Conservation (phyloP, 148 eudicot genomes). For the Amaranthus cruentus region DNA sequence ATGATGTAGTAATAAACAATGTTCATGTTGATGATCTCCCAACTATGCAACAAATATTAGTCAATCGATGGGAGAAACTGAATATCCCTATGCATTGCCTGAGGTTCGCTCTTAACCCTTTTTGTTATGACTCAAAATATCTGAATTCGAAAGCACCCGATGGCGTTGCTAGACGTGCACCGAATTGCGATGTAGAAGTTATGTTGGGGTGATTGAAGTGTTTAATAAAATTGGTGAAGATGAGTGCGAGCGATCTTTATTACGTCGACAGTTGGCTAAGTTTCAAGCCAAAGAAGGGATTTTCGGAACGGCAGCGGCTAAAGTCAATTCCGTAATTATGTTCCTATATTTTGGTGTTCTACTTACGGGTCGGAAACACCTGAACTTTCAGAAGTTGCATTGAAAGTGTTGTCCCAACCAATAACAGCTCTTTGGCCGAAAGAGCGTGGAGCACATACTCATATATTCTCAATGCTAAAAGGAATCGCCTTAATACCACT, state of each 20-base stretch:
- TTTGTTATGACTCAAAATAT: not conserved
- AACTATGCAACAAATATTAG: constrained; percentile 10
- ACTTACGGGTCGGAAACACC: not conserved
- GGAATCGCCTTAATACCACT: too few species aligned
- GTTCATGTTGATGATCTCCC: not conserved
- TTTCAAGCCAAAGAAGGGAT: not conserved
- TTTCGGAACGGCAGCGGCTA: not conserved
- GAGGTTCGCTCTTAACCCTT: not conserved
- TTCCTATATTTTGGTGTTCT: constrained; percentile 1
- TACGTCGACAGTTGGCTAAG: not conserved
- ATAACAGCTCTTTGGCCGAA: too few species aligned
- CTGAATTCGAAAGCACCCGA: not conserved
- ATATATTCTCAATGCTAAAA: too few species aligned
- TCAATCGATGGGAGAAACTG: constrained; percentile 16
- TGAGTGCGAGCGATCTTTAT: not conserved
- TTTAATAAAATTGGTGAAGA: not conserved
- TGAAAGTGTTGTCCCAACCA: not conserved
- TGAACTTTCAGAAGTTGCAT: not conserved
- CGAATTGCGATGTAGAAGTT: not conserved
- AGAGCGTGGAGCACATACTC: too few species aligned
- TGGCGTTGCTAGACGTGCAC: not conserved
- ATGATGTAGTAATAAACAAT: constrained; percentile 9
- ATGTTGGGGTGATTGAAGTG: not conserved
- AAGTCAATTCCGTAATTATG: not conserved
- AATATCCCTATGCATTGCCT: constrained; percentile 2